Percentiles rank a stretch among this genome's conserved stretches.
Conservation (phyloP, 768 basidiomycete species). For the Phallus indusiatus region DNA sequence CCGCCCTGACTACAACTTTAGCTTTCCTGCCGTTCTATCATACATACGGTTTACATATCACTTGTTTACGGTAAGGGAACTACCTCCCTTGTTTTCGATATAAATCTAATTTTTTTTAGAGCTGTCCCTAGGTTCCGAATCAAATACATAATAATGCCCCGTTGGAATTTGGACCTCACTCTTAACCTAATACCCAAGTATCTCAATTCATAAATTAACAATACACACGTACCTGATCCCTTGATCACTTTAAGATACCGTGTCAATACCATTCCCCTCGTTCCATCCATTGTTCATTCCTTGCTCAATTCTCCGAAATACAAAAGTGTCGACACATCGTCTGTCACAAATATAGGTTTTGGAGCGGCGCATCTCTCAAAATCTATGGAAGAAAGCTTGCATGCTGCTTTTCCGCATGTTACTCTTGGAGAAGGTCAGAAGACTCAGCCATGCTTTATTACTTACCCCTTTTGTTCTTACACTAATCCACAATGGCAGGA, state of each 20-base stretch:
- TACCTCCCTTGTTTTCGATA: not conserved
- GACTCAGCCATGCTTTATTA: no score
- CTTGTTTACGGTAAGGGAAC: conserved; percentile 25
- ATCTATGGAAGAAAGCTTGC: conserved; percentile 33
- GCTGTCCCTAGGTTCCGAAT: conserved; percentile 28
- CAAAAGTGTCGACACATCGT: conserved; percentile 42
- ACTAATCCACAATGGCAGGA: conserved; percentile 26
- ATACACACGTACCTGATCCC: not conserved
- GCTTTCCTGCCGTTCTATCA: conserved; percentile 65
- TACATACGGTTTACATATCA: conserved; percentile 46
- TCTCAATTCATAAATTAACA: conserved; percentile 8
- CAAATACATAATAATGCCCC: conserved; percentile 44
- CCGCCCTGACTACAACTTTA: conserved; percentile 27
- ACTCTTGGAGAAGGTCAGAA: no score
- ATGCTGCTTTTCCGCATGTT: conserved; percentile 13
- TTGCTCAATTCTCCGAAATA: conserved; percentile 45
- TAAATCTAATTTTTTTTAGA: conserved; percentile 18
- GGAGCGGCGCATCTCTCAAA: conserved; percentile 67
- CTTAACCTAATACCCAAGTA: conserved; percentile 53
- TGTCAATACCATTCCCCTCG: conserved; percentile 37
- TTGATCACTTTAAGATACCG: conserved; percentile 35
- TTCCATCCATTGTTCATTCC: conserved; percentile 60
- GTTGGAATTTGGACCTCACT: conserved; percentile 47
- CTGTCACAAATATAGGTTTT: conserved; percentile 32
- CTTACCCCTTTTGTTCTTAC: not conserved